Evolutionary conservation across 2,329 filamentous ascomycete genomes (phyloP), one percentile per base, ranked within the genome.

Genomic region (Emergomyces pasteurianus): DNA sequence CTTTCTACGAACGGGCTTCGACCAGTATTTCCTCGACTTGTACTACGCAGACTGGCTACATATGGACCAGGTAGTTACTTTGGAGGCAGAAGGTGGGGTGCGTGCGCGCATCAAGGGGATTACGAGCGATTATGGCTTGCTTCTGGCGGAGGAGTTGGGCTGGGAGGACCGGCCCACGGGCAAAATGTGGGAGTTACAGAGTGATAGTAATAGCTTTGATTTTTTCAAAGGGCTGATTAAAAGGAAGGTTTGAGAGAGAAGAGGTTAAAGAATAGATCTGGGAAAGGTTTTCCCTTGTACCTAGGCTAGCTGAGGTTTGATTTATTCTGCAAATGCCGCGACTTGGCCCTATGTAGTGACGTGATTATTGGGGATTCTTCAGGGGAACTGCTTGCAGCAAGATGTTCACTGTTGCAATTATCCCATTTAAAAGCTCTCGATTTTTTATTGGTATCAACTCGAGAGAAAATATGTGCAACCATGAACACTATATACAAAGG

Each of bases 161-260:
- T 83, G 80, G 72, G 82, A 87, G 62, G 90, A 90, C 64, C 79
- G 86, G 59, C 78, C 81, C 1, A 96, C 89, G 0, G 92, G 92
- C 0, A 88, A 83, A 74, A 79, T 87, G 57, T 92, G 88, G 83
- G 84, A 87, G 67, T 75, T 99, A 75, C 92, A 96, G 78, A 96
- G 91, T 73, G 94, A 99, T 73, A 90, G 92, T 72, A 99, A 99
- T 70, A 96, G 92, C 73, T 99, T 99, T 78, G 94, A 99, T 75
- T 99, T 96, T 73, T 95, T 96, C 77, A 89, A 84, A 70, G 94
- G 94, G 0, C 71, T 99, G 68, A 78, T 99, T 23, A 90, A 85
- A 78, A 83, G 87, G 69, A 97, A 95, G 79, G 74, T 86, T 1
- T 91, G 49, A 61, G 26, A 21, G 40, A 12, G 31, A n/a, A 1